Conservation (phyloP, 2,329 filamentous ascomycete genomes). For the Mycosphaerella sp. region DNA sequence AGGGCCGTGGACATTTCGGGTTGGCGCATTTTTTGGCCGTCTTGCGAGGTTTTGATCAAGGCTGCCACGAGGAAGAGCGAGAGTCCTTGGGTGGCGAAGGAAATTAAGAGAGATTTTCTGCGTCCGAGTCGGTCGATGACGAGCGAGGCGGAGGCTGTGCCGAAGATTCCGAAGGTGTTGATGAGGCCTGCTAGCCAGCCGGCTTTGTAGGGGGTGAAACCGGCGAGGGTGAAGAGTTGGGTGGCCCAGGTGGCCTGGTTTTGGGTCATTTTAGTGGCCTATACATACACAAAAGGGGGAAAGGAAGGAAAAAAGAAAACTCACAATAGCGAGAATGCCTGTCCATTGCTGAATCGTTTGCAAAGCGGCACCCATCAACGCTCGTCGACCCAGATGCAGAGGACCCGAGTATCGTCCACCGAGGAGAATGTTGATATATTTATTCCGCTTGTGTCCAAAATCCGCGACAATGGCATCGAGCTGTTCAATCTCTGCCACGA, state of each 20-base stretch:
- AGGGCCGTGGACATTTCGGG: conserved; percentile 19
- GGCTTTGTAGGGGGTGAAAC: conserved; percentile 27
- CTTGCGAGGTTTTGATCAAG: conserved; percentile 29
- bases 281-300: too few relatives aligned
- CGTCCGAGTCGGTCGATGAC: conserved; percentile 35
- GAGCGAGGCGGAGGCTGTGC: conserved; percentile 29
- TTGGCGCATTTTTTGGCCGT: conserved; percentile 2
- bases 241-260: conserved; percentile 15
- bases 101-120: neutral
- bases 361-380: conserved; percentile 10
- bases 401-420: conserved; percentile 10
- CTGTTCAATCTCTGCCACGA: conserved; percentile 39
- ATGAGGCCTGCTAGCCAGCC: conserved; percentile 24
- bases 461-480: conserved; percentile 39
- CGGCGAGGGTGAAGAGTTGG: conserved; percentile 27
- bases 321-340: conserved; percentile 26
- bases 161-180: conserved; percentile 28
- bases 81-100: conserved; percentile 25
- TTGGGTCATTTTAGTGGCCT: too few relatives aligned
- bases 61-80: conserved; percentile 32
- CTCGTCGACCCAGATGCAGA: conserved; percentile 19
- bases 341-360: conserved; percentile 32
- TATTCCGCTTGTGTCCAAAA: conserved; percentile 28
- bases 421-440: conserved; percentile 26
- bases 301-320: neutral